A percentile compares a stretch with the other conserved stretches of the same genome.
Evolutionary conservation across 768 basidiomycete genomes (phyloP).

Genomic region (Cystoderma amianthinum): DNA sequence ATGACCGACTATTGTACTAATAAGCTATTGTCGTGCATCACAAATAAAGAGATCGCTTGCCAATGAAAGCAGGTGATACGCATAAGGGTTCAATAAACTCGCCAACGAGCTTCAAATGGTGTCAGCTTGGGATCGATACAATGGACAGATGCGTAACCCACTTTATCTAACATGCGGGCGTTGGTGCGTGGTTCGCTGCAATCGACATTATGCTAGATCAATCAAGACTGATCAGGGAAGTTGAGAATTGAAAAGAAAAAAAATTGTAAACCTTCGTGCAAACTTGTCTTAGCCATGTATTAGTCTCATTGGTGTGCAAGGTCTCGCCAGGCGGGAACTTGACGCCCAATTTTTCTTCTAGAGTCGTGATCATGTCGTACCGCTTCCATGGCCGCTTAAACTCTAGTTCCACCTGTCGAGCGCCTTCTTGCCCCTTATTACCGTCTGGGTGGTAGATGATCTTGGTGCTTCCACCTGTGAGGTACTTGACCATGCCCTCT

Average conservation of each 20-base stretch:
- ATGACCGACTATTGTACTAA: slow-evolving; percentile 66
- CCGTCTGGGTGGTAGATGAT: slow-evolving; percentile 91
- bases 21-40: slow-evolving; percentile 4
- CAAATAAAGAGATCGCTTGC: slow-evolving; percentile 34
- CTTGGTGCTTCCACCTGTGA: slow-evolving; percentile 77
- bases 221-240: neutral
- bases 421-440: slow-evolving; percentile 66
- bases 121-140: slow-evolving; percentile 1
- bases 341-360: slow-evolving; percentile 89
- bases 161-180: slow-evolving; percentile 92
- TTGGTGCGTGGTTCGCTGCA: slow-evolving; percentile 96
- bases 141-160: slow-evolving; percentile 14
- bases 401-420: slow-evolving; percentile 66
- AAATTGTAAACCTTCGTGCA: slow-evolving; percentile 65
- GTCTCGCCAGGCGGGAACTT: slow-evolving; percentile 92
- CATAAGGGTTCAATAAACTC: slow-evolving; percentile 98
- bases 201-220: slow-evolving; percentile 81
- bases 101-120: slow-evolving; percentile 73
- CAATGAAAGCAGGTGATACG: slow-evolving; percentile 93
- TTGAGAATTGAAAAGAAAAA: neutral
- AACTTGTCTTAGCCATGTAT: slow-evolving; percentile 80
- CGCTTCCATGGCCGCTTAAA: slow-evolving; percentile 96
- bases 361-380: slow-evolving; percentile 95
- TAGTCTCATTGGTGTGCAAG: slow-evolving; percentile 81
- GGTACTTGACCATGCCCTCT: slow-evolving; percentile 83